Evolutionary conservation across 202 grass and related monocot species (phyloP).

Genomic region (Carex arenaria): DNA sequence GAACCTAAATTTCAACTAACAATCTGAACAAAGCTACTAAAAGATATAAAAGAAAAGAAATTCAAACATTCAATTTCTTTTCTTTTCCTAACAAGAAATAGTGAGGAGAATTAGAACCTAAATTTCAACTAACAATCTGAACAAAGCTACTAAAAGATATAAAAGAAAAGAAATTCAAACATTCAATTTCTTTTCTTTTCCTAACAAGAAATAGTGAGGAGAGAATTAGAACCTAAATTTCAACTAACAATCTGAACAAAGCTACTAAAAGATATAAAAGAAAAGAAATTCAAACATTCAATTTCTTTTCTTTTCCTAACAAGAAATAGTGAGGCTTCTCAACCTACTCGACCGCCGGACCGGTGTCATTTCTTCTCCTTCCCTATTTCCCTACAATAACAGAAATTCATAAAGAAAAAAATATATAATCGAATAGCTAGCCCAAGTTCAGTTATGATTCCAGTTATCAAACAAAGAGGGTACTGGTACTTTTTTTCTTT

Average conservation of each 20-base stretch:
- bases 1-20: constrained; percentile 21
- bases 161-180: constrained; percentile 9
- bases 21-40: constrained; percentile 24
- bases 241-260: constrained; percentile 28
- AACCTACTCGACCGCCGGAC: constrained; percentile 78
- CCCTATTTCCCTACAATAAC: constrained; percentile 42
- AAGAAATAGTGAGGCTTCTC: constrained; percentile 42
- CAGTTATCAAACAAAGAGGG: too few species aligned
- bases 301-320: constrained; percentile 23
- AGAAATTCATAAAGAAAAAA: neutral
- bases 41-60: constrained; percentile 18
- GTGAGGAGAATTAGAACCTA: constrained; percentile 22
- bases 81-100: constrained; percentile 37
- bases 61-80: neutral
- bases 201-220: constrained; percentile 42
- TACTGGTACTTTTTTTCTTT: neutral
- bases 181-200: neutral
- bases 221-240: constrained; percentile 16
- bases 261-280: constrained; percentile 13
- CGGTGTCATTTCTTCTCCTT: constrained; percentile 76
- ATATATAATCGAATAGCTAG: too few species aligned
- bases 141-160: constrained; percentile 23
- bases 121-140: constrained; percentile 21
- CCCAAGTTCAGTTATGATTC: too few species aligned
- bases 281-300: neutral